Evolutionary conservation across 2,329 filamentous ascomycete species (phyloP).

Genomic region (Atkinsonella hypoxylon): DNA sequence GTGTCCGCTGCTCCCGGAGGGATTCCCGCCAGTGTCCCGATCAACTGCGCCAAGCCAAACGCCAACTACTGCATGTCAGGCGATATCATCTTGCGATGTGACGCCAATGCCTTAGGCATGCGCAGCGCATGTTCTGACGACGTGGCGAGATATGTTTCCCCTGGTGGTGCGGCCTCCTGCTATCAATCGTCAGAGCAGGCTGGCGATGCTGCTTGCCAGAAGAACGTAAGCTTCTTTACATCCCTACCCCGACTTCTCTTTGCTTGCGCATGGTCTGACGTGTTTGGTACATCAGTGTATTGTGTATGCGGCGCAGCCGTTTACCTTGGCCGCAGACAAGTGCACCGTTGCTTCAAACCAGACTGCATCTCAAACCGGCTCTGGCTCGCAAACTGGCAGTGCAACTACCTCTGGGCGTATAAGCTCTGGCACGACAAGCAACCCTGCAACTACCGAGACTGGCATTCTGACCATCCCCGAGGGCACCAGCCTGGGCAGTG

Average conservation of each 20-base stretch:
- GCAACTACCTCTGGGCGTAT: neutral
- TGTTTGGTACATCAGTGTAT: constrained; percentile 22
- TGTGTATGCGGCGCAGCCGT: constrained; percentile 28
- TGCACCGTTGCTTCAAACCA: constrained; percentile 15
- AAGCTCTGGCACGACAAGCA: neutral
- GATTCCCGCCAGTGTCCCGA: constrained; percentile 13
- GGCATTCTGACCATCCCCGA: constrained; percentile 9
- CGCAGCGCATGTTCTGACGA: constrained; percentile 33
- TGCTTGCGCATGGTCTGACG: neutral
- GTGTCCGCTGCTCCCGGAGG: constrained; percentile 28
- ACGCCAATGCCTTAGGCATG: constrained; percentile 23
- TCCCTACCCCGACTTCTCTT: too few species aligned
- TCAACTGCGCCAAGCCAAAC: constrained; percentile 28
- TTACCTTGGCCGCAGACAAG: constrained; percentile 23
- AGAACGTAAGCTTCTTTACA: constrained; percentile 24
- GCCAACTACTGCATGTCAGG: constrained; percentile 31
- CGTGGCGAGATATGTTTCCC: constrained; percentile 29
- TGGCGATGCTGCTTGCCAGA: constrained; percentile 35
- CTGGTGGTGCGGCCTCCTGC: constrained; percentile 26
- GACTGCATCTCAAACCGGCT: neutral
- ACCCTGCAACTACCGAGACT: neutral
- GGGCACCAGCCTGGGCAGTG: neutral
- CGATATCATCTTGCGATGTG: constrained; percentile 37
- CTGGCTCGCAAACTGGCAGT: neutral
- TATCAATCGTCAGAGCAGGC: constrained; percentile 24